Evolutionary conservation across 163 green algal species (phyloP).

Genomic region (Trebouxia gelatinosa): DNA sequence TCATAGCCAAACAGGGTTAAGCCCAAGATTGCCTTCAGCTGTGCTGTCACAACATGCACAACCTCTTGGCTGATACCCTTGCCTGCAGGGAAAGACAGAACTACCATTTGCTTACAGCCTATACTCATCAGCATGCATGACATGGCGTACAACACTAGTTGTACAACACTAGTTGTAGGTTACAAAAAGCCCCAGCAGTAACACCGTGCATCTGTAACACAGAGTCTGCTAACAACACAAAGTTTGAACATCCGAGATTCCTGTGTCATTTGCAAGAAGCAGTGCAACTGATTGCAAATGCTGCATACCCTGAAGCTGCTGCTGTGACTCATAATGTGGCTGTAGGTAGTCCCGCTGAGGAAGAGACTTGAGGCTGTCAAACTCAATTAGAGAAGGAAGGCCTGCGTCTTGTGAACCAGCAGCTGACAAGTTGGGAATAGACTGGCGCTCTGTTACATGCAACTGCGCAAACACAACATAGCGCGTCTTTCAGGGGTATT

Average conservation of each 20-base stretch:
- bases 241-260: no score
- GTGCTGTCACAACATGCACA: constrained; percentile 49
- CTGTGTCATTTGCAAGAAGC: no score
- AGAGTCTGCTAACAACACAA: no score
- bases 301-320: neutral
- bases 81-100: neutral
- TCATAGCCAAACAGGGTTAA: constrained; percentile 87
- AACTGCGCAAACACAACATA: constrained; percentile 16
- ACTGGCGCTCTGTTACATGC: constrained; percentile 30
- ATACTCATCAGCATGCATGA: no score
- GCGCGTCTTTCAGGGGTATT: neutral
- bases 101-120: no score
- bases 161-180: no score
- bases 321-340: neutral
- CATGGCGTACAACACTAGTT: no score
- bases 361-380: constrained; percentile 36
- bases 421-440: constrained; percentile 29
- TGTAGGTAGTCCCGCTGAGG: constrained; percentile 5
- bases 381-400: constrained; percentile 14
- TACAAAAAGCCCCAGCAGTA: no score
- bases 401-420: neutral
- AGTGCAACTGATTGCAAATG: neutral
- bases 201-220: no score
- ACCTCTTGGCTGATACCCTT: neutral
- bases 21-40: constrained; percentile 53